Evolutionary conservation across 2,329 filamentous ascomycete species (phyloP).

Genomic region (Orbilia brochopaga): DNA sequence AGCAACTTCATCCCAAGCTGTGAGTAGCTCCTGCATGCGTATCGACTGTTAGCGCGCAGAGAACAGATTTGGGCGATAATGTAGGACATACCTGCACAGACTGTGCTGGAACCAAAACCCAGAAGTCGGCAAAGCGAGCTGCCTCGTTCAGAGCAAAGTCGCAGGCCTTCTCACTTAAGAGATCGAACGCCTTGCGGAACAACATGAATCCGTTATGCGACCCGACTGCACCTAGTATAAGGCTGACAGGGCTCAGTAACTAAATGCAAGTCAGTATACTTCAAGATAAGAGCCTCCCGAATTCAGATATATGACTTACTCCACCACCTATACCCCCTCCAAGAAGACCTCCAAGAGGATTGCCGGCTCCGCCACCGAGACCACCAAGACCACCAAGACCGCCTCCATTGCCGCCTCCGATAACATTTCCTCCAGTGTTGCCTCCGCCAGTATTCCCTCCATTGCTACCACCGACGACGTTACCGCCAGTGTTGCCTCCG

Average conservation of each 20-base stretch:
- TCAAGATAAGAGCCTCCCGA: background rate
- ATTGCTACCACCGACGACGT: too few relatives aligned
- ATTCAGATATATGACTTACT: background rate
- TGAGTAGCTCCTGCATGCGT: conserved; percentile 14
- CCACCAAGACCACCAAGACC: background rate
- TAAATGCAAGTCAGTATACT: too few relatives aligned
- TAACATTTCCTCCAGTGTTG: background rate
- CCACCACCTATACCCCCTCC: too few relatives aligned
- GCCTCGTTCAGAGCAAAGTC: conserved; percentile 34
- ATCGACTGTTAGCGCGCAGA: too few relatives aligned
- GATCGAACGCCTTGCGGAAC: conserved; percentile 32
- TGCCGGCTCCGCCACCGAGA: too few relatives aligned
- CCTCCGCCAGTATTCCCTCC: background rate
- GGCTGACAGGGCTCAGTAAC: background rate
- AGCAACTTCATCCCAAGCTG: conserved; percentile 16
- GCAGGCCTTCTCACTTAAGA: conserved; percentile 34
- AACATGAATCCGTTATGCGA: conserved; percentile 24
- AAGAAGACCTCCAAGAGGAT: too few relatives aligned
- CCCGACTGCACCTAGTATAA: background rate
- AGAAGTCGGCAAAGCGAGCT: conserved; percentile 30
- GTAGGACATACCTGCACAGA: conserved; percentile 15
- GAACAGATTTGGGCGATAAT: background rate
- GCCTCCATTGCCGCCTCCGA: background rate
- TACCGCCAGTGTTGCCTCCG: background rate
- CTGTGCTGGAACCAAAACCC: conserved; percentile 24